phyloP scores from a whole-genome alignment of 495 filamentous ascomycete species.

The Parachaetomium inaequale region DNA sequence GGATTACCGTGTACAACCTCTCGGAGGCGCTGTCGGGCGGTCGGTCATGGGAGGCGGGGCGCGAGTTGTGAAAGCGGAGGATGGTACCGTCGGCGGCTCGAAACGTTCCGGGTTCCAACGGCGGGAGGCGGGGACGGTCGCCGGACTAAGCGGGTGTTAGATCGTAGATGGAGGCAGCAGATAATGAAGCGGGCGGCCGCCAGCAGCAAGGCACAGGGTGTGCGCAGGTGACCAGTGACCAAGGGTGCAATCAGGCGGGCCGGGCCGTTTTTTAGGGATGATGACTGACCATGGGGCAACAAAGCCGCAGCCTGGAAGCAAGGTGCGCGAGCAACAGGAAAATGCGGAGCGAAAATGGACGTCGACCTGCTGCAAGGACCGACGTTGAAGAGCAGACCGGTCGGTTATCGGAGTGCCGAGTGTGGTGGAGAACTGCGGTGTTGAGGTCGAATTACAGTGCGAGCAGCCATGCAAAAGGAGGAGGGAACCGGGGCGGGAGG shows the following conservation, averaged over 20 bases:
- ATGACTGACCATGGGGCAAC: constrained; percentile 28
- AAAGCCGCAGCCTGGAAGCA: constrained; percentile 15
- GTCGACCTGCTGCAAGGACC: background rate
- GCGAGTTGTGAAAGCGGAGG: constrained; percentile 13
- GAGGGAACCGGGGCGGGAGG: background rate
- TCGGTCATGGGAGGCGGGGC: constrained; percentile 38
- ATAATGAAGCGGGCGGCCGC: background rate
- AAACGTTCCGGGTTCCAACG: constrained; percentile 41
- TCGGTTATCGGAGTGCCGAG: background rate
- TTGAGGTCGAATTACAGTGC: background rate
- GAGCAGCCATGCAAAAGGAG: background rate
- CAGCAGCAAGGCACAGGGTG: background rate
- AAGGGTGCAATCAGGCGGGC: background rate
- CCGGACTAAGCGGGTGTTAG: constrained; percentile 1
- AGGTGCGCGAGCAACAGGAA: background rate
- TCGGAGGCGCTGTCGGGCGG: constrained; percentile 38
- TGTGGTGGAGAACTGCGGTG: background rate
- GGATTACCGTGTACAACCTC: constrained; percentile 46
- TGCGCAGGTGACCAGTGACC: background rate
- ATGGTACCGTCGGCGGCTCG: constrained; percentile 43
- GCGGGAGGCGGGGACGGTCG: constrained; percentile 14
- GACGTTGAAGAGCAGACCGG: background rate
- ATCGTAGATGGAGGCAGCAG: background rate
- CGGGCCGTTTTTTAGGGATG: background rate
- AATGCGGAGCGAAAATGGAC: background rate